Conservation (phyloP, 2,329 filamentous ascomycete genomes). For the Aureobasidium pullulans region DNA sequence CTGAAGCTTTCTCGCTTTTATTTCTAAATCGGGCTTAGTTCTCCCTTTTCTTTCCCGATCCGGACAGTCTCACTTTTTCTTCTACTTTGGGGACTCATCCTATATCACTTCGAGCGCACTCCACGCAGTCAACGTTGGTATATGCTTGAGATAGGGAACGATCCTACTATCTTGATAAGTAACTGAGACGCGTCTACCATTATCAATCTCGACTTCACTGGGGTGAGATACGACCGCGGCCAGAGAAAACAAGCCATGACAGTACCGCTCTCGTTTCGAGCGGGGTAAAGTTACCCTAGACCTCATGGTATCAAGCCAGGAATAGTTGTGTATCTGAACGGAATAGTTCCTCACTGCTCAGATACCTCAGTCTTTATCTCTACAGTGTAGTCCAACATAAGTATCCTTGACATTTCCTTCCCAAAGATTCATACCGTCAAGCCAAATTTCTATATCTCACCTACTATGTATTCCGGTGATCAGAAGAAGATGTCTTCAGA, state of each 20-base stretch:
- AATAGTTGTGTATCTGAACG: background rate
- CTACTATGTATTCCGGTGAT: background rate
- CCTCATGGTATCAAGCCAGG: background rate
- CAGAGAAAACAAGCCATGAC: background rate
- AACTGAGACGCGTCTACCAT: background rate
- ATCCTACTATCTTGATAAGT: background rate
- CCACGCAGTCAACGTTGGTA: background rate
- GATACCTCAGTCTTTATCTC: background rate
- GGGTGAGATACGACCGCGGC: background rate
- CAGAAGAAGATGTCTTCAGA: background rate
- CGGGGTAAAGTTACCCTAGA: background rate
- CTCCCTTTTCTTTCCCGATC: background rate
- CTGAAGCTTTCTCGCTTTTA: slow-evolving; percentile 1
- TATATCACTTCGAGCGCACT: background rate
- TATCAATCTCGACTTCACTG: background rate
- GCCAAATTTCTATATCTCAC: background rate
- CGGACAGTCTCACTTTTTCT: background rate
- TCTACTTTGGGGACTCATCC: background rate
- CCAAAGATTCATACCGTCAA: background rate
- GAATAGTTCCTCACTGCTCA: background rate
- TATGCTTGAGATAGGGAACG: background rate
- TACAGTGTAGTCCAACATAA: background rate
- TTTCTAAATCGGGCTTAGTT: background rate
- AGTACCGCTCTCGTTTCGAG: background rate
- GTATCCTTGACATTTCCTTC: background rate